Evolutionary conservation across 163 green algal genomes (phyloP).

Genomic region (Coccomyxa subellipsoidea): DNA sequence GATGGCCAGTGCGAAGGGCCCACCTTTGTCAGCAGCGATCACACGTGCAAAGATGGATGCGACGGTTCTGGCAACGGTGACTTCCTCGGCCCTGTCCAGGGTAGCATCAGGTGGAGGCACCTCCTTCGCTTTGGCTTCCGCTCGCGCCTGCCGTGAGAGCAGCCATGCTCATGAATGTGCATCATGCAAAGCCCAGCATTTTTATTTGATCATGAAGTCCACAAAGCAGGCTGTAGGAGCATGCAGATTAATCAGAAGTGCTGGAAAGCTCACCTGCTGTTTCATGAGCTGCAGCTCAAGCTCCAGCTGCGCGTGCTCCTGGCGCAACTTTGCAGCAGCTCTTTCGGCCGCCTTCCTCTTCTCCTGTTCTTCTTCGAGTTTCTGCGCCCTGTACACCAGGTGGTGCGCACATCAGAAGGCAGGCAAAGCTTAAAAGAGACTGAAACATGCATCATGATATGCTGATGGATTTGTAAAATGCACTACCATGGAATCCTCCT

Average conservation of each 20-base stretch:
- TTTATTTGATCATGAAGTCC: too few relatives aligned
- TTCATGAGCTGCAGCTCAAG: not conserved
- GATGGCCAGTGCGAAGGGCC: not conserved
- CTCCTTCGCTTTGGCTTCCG: not conserved
- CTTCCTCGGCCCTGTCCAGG: not conserved
- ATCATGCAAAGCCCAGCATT: too few relatives aligned
- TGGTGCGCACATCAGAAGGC: not conserved
- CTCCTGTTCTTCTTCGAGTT: not conserved
- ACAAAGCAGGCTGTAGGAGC: not conserved
- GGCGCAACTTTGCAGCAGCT: not conserved
- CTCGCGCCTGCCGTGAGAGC: not conserved
- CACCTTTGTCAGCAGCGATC: not conserved
- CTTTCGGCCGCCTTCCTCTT: not conserved
- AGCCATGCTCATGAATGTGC: not conserved
- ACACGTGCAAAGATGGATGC: not conserved
- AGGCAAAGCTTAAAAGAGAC: too few relatives aligned
- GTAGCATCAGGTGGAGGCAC: not conserved
- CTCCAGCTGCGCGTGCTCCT: not conserved
- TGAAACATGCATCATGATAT: too few relatives aligned
- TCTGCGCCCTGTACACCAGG: not conserved
- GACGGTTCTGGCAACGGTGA: not conserved
- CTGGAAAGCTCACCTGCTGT: not conserved
- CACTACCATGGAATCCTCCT: too few relatives aligned
- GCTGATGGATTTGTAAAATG: too few relatives aligned
- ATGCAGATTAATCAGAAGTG: not conserved